Conservation (phyloP, 2,329 filamentous ascomycete species). For the Claviceps sp. region DNA sequence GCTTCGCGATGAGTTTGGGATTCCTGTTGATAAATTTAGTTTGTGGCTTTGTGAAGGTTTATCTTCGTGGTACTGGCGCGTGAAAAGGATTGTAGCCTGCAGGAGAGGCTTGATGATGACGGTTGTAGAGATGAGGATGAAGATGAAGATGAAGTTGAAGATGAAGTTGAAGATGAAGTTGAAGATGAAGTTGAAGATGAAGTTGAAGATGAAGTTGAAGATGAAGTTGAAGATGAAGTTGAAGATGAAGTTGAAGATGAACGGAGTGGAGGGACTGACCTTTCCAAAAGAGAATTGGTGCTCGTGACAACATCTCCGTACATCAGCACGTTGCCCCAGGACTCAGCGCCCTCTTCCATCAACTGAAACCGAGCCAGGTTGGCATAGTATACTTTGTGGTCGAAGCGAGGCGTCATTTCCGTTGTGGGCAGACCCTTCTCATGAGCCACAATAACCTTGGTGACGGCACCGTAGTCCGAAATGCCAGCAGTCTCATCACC, state of each 20-base stretch:
- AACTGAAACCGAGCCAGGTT: constrained; percentile 54
- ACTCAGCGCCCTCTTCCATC: constrained; percentile 38
- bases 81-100: background rate
- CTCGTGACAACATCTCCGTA: constrained; percentile 90
- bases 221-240: background rate
- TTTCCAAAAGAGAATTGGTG: constrained; percentile 86
- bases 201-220: background rate
- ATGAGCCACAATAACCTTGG: constrained; percentile 65
- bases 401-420: constrained; percentile 73
- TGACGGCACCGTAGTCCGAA: constrained; percentile 58
- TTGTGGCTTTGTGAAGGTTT: background rate
- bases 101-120: background rate
- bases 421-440: constrained; percentile 51
- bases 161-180: background rate
- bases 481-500: constrained; percentile 39
- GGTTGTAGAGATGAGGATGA: background rate
- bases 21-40: constrained; percentile 40
- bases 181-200: background rate
- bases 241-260: background rate
- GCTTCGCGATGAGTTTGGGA: constrained; percentile 55
- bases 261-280: constrained; percentile 32
- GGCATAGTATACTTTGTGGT: constrained; percentile 65
- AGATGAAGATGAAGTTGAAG: background rate
- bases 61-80: background rate
- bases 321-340: constrained; percentile 66